A percentile compares a stretch with the other conserved stretches of the same genome.
Conservation (phyloP, 2,329 filamentous ascomycete genomes). For the Sporothrix inflata region DNA sequence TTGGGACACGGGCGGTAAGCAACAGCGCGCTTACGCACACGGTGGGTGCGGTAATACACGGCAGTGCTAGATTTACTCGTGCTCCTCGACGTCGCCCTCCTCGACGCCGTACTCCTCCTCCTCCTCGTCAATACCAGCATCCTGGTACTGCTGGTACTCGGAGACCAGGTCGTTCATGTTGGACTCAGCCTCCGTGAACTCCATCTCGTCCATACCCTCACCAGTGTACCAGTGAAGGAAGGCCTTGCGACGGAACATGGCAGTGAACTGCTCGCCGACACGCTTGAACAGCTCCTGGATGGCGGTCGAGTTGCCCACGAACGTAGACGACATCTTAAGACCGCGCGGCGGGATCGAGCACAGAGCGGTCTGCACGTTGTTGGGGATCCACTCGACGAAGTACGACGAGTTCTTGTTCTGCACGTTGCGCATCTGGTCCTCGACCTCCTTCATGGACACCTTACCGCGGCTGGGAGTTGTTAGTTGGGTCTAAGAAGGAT, state of each 20-base stretch:
- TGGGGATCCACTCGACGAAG: constrained; percentile 99
- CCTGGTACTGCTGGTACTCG: constrained; percentile 99
- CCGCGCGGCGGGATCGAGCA: constrained; percentile 98
- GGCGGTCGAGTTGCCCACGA: constrained; percentile 98
- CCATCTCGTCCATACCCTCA: constrained; percentile 99
- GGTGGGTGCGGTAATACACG: background rate
- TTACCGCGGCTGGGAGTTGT: constrained; percentile 68
- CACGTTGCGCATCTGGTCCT: constrained; percentile 99
- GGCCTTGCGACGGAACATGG: constrained; percentile 99
- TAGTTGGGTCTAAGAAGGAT: too few relatives aligned
- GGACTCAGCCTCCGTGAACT: constrained; percentile 99
- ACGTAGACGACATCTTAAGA: constrained; percentile 98
- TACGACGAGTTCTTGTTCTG: constrained; percentile 99
- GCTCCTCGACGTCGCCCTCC: constrained; percentile 71
- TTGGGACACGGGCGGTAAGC: background rate
- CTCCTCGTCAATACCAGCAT: constrained; percentile 94
- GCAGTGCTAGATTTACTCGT: constrained; percentile 35
- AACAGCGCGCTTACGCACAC: background rate
- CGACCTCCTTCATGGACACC: constrained; percentile 99
- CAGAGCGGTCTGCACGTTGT: constrained; percentile 99
- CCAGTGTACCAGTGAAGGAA: constrained; percentile 99
- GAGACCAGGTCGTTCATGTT: constrained; percentile 99
- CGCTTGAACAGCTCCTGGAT: constrained; percentile 99
- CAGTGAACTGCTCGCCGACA: constrained; percentile 98
- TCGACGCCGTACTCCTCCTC: constrained; percentile 97